Conservation (phyloP, 768 basidiomycete genomes). For the Amanita rubescens region DNA sequence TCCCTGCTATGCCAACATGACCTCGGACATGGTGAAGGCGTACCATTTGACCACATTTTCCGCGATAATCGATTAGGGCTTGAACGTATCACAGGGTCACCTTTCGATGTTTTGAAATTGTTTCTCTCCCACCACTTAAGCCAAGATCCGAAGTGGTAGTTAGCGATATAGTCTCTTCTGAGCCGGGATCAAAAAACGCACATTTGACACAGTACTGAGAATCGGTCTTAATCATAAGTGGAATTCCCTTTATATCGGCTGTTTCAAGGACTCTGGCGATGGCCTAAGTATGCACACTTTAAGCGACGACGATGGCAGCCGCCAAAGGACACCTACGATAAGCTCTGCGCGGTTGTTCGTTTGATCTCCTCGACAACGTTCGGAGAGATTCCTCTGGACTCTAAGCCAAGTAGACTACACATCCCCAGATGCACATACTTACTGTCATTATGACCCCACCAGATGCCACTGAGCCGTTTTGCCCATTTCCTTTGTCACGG, state of each 20-base stretch:
- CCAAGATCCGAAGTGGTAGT: constrained; percentile 45
- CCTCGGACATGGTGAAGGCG: constrained; percentile 68
- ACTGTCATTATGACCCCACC: constrained; percentile 69
- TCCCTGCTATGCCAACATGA: constrained; percentile 71
- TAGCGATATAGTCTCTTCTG: background rate
- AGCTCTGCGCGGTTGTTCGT: constrained; percentile 89
- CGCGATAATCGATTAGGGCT: constrained; percentile 51
- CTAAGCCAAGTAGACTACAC: background rate
- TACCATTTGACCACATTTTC: constrained; percentile 44
- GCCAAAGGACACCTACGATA: constrained; percentile 43
- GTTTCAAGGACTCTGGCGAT: constrained; percentile 78
- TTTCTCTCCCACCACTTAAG: constrained; percentile 57
- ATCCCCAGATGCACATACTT: constrained; percentile 31
- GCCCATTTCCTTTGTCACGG: constrained; percentile 78
- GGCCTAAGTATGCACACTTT: constrained; percentile 48
- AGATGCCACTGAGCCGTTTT: constrained; percentile 61
- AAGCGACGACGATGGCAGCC: background rate
- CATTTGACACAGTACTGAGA: constrained; percentile 81
- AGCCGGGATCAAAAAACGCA: constrained; percentile 23
- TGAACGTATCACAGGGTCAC: constrained; percentile 64
- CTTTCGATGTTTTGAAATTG: constrained; percentile 38
- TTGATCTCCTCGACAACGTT: constrained; percentile 75
- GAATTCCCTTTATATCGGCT: constrained; percentile 43
- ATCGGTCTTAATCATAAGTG: constrained; percentile 77
- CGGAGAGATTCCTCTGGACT: constrained; percentile 61